These are phyloP conservation scores for Sporisorium sorghi DNA, from an alignment of 1,284 basidiomycete species.

Conservation along the genomic window DNA sequence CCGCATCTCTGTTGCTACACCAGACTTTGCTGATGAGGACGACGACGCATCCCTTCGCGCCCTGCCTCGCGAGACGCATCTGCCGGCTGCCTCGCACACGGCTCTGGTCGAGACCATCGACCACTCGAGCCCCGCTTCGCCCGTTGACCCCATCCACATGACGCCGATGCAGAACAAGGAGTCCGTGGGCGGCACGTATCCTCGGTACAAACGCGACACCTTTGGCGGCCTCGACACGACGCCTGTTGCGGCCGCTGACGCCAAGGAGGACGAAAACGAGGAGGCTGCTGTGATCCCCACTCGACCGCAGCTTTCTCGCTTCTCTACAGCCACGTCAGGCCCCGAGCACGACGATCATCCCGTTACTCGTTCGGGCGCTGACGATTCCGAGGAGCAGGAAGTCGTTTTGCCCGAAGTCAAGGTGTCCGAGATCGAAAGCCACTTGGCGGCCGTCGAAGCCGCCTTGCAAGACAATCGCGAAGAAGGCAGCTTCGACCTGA, in stretches of 20 bases:
- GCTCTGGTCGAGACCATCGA: slow-evolving; percentile 32
- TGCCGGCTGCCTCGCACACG: slow-evolving; percentile 29
- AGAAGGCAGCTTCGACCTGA: slow-evolving; percentile 47
- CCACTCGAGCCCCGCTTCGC: slow-evolving; percentile 21
- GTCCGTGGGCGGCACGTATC: slow-evolving; percentile 1
- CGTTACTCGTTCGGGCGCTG: slow-evolving; percentile 4
- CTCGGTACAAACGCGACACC: slow-evolving; percentile 29
- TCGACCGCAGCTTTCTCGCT: slow-evolving; percentile 35
- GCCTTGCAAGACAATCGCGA: slow-evolving; percentile 43
- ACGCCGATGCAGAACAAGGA: background rate
- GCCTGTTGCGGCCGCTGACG: background rate
- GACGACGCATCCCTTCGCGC: slow-evolving; percentile 32
- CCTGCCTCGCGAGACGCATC: slow-evolving; percentile 18
- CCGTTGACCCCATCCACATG: background rate
- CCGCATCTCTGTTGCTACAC: slow-evolving; percentile 14
- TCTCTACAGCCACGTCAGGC: slow-evolving; percentile 19
- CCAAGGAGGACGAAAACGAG: slow-evolving; percentile 7
- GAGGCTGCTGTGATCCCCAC: background rate
- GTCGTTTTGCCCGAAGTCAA: slow-evolving; percentile 44
- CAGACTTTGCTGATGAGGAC: slow-evolving; percentile 21
- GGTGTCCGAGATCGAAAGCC: slow-evolving; percentile 45
- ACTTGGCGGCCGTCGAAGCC: slow-evolving; percentile 46
- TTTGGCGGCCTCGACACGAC: slow-evolving; percentile 36
- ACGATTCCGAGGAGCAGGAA: slow-evolving; percentile 29
- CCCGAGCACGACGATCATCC: slow-evolving; percentile 12